These are phyloP conservation scores for Lophium mytilinum DNA, from an alignment of 495 filamentous ascomycete species.

Conservation along the genomic window DNA sequence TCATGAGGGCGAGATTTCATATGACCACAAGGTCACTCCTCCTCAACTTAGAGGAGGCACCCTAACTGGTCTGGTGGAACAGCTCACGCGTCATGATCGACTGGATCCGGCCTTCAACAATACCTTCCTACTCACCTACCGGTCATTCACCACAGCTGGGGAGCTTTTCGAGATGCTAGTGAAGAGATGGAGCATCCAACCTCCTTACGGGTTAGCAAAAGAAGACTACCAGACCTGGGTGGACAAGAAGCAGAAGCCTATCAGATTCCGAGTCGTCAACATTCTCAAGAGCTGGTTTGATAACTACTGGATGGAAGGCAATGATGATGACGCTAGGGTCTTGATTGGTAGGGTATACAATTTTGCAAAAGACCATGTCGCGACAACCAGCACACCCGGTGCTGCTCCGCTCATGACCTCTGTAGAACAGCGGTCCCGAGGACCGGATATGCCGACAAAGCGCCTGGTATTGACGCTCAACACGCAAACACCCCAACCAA, in stretches of 20 bases:
- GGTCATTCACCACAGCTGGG: slow-evolving; percentile 82
- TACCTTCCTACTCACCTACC: slow-evolving; percentile 94
- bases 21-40: slow-evolving; percentile 66
- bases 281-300: slow-evolving; percentile 98
- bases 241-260: slow-evolving; percentile 89
- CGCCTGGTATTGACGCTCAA: slow-evolving; percentile 78
- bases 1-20: slow-evolving; percentile 81
- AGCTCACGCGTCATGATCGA: slow-evolving; percentile 90
- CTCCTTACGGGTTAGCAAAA: slow-evolving; percentile 70
- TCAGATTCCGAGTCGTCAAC: slow-evolving; percentile 92
- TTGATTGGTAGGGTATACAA: slow-evolving; percentile 80
- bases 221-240: slow-evolving; percentile 80
- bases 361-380: slow-evolving; percentile 87
- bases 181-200: slow-evolving; percentile 83
- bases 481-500: slow-evolving; percentile 65
- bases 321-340: slow-evolving; percentile 71
- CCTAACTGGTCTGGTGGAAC: slow-evolving; percentile 83
- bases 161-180: slow-evolving; percentile 92
- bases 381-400: slow-evolving; percentile 84
- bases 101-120: slow-evolving; percentile 94
- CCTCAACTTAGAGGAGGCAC: slow-evolving; percentile 82
- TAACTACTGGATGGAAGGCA: slow-evolving; percentile 95
- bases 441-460: slow-evolving; percentile 81
- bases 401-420: slow-evolving; percentile 70
- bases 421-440: slow-evolving; percentile 76